phyloP scores from a whole-genome alignment of 139 green algal genomes.

The Chlorella ohadii region DNA sequence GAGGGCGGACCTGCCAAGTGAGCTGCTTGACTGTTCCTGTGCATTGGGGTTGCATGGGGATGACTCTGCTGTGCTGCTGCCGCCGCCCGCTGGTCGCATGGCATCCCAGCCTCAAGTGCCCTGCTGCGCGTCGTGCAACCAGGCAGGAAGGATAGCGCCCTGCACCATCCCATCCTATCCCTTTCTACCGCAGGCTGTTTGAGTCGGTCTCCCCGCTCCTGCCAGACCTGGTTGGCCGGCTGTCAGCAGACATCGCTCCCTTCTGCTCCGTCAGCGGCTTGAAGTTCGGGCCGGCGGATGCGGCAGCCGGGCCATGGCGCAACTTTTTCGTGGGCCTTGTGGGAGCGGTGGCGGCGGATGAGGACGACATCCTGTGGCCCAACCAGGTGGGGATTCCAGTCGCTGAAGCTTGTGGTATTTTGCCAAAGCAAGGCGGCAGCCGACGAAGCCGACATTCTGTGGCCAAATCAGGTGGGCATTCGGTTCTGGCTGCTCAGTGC shows the following conservation, averaged over 20 bases:
- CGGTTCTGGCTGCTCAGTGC: too few relatives aligned
- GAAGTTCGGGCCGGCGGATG: slow-evolving; percentile 40
- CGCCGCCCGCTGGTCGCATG: too few relatives aligned
- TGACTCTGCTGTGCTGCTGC: too few relatives aligned
- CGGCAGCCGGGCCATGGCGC: slow-evolving; percentile 41
- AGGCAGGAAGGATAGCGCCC: too few relatives aligned
- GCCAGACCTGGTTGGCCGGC: slow-evolving; percentile 30
- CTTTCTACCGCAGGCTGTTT: slow-evolving; percentile 43
- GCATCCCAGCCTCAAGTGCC: too few relatives aligned
- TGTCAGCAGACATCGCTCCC: slow-evolving; percentile 39
- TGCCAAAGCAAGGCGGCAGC: too few relatives aligned
- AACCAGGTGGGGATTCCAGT: slow-evolving; percentile 68
- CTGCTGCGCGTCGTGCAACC: background rate
- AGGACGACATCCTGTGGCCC: slow-evolving; percentile 66
- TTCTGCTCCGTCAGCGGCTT: slow-evolving; percentile 45
- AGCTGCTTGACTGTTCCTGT: background rate
- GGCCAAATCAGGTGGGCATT: too few relatives aligned
- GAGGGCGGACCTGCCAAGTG: slow-evolving; percentile 37
- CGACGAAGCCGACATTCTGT: too few relatives aligned
- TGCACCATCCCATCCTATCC: too few relatives aligned
- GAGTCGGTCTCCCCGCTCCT: slow-evolving; percentile 49
- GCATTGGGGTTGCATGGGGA: too few relatives aligned
- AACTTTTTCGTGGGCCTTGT: slow-evolving; percentile 60
- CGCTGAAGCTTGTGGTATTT: too few relatives aligned
- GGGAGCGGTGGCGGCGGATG: slow-evolving; percentile 42